Evolutionary conservation across 2,329 filamentous ascomycete genomes (phyloP), one percentile per base, ranked within the genome.

Genomic region (Colletotrichum magnum): DNA sequence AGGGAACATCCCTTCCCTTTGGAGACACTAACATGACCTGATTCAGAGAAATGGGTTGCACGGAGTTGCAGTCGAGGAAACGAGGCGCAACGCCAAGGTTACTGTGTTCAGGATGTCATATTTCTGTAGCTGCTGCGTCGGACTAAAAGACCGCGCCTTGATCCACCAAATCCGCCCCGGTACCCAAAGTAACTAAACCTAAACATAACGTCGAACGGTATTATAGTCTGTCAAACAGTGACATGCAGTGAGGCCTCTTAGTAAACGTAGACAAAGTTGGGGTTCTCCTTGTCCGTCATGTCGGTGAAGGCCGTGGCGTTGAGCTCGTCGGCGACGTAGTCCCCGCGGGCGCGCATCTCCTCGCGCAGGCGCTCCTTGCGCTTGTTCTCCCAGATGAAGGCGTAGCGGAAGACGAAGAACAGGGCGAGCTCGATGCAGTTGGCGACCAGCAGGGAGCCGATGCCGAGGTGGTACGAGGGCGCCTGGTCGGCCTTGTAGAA

Each of bases 401-500:
- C 73, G 39, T 77, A 78, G 2, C 82, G 77, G 32, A 84, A 78
- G 7, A 79, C 74, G 45, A 83, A 77, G 45, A 84, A 80, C 2
- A 83, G 73, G 4, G 69, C 68, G 1, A 83, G 71, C 69, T 84
- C 81, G 5, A 82, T 69, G 39, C 79, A 78, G 73, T 83, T 80
- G 21, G 79, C 76, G 3, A 82, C 79, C 16, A 85, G 76, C n/a
- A 84, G 77, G 0, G 80, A 81, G 15, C 78, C 79, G 48, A 84
- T 83, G 7, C 82, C 83, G 0, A 81, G 75, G 13, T 73, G 75
- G 28, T 84, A 84, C 4, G 75, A 76, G 5, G 81, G 82, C 3
- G 82, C 80, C 71, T 91, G 87, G n/a, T 81, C 74, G 0, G 83
- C 78, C 58, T 85, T 85, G 77, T 90, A 91, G 78, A 91, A 90